A percentile compares a stretch with the other conserved stretches of the same genome.
phyloP scores from a whole-genome alignment of 148 eudicot species.

The Beta vulgaris region DNA sequence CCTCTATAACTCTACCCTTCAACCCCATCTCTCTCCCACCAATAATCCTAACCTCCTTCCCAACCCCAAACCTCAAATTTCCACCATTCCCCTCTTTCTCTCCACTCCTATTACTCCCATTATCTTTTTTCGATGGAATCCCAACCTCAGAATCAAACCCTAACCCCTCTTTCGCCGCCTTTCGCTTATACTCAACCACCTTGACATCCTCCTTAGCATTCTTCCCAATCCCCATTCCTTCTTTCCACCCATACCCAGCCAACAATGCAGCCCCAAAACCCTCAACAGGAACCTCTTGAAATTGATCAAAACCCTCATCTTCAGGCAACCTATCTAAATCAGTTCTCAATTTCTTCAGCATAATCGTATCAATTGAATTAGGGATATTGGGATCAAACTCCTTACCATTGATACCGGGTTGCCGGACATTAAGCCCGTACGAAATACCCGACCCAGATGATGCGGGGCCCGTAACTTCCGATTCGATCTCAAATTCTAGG shows the following conservation, averaged over 20 bases:
- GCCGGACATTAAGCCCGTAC: constrained; percentile 65
- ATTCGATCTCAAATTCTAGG: constrained; percentile 40
- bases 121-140: constrained; percentile 4
- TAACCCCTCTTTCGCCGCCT: constrained; percentile 68
- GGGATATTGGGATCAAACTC: not conserved
- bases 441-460: constrained; percentile 28
- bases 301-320: constrained; percentile 55
- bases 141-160: constrained; percentile 44
- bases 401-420: not conserved
- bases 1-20: constrained; percentile 52
- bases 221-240: constrained; percentile 81
- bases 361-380: constrained; percentile 24
- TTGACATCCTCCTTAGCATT: constrained; percentile 73
- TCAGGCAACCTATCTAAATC: constrained; percentile 66
- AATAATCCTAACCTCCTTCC: constrained; percentile 60
- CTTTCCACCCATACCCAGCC: constrained; percentile 84
- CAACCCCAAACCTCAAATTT: constrained; percentile 8
- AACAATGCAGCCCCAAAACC: constrained; percentile 72
- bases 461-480: constrained; percentile 10
- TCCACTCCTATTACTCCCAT: constrained; percentile 3
- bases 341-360: constrained; percentile 57
- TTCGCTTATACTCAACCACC: constrained; percentile 44
- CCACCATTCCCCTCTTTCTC: constrained; percentile 16
- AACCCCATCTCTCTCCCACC: constrained; percentile 54
- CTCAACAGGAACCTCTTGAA: constrained; percentile 66